These are phyloP conservation scores for Setomelanomma holmii DNA, from an alignment of 2,329 filamentous ascomycete genomes.

Conservation along the genomic window DNA sequence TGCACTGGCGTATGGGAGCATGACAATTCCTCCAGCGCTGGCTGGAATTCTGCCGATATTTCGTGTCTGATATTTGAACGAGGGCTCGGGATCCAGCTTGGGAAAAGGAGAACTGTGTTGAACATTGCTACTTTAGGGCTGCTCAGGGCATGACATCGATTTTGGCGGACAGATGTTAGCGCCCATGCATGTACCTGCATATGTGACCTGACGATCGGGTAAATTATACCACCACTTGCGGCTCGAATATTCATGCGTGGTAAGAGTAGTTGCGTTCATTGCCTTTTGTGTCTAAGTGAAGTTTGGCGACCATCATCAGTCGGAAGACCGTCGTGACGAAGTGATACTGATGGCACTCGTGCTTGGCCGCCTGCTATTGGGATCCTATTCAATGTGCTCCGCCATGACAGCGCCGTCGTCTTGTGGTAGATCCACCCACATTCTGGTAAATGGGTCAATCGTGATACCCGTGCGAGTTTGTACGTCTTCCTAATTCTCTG, in stretches of 20 bases:
- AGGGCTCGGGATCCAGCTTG: too few relatives aligned
- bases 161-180: not conserved
- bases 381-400: not conserved
- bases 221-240: slow-evolving; percentile 9
- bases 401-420: not conserved
- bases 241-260: not conserved
- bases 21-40: not conserved
- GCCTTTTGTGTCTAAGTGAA: not conserved
- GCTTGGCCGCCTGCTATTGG: not conserved
- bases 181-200: slow-evolving; percentile 19
- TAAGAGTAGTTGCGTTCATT: not conserved
- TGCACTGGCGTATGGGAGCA: not conserved
- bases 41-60: not conserved
- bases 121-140: not conserved
- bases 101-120: too few relatives aligned
- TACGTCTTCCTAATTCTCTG: slow-evolving; percentile 53
- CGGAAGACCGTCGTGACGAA: not conserved
- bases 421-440: not conserved
- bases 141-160: not conserved
- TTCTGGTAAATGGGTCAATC: not conserved
- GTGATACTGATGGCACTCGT: not conserved
- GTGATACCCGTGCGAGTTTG: not conserved
- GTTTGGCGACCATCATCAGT: not conserved
- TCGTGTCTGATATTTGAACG: too few relatives aligned
- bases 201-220: slow-evolving; percentile 12